A percentile compares a stretch with the other conserved stretches of the same genome.
Conservation (phyloP, 495 filamentous ascomycete species). For the Parachaetomium inaequale region DNA sequence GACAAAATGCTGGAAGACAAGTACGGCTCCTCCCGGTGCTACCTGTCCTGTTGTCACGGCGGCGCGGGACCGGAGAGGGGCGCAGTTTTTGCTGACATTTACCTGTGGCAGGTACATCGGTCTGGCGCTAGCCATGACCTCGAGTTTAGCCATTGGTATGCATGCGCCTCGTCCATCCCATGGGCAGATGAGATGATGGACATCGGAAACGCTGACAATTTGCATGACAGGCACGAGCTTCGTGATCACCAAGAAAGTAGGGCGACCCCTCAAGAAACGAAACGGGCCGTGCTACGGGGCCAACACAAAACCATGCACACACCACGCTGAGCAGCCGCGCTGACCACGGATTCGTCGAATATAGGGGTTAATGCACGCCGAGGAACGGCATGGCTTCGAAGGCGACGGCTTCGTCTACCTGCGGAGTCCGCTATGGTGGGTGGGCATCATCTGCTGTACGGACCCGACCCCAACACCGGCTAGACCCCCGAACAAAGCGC, state of each 20-base stretch:
- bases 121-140: slow-evolving; percentile 80
- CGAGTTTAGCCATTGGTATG: slow-evolving; percentile 91
- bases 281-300: background rate
- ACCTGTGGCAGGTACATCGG: slow-evolving; percentile 72
- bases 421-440: slow-evolving; percentile 92
- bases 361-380: slow-evolving; percentile 85
- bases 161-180: slow-evolving; percentile 38
- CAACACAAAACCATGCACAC: background rate
- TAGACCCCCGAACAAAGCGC: slow-evolving; percentile 1
- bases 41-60: background rate
- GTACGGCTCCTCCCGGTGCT: slow-evolving; percentile 49
- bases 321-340: slow-evolving; percentile 10
- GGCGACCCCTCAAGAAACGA: slow-evolving; percentile 4
- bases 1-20: slow-evolving; percentile 79
- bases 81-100: slow-evolving; percentile 18
- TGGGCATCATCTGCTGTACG: slow-evolving; percentile 81
- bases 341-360: slow-evolving; percentile 23
- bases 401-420: slow-evolving; percentile 95
- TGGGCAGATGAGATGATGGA: background rate
- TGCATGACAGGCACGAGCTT: slow-evolving; percentile 71
- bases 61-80: slow-evolving; percentile 6
- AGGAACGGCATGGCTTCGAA: slow-evolving; percentile 88
- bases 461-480: background rate
- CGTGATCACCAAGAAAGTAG: slow-evolving; percentile 88
- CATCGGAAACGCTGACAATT: slow-evolving; percentile 27